A percentile compares a stretch with the other conserved stretches of the same genome.
These are phyloP conservation scores for Plasmodium knowlesi DNA, from an alignment of 169 alveolate species.

Conservation along the genomic window DNA sequence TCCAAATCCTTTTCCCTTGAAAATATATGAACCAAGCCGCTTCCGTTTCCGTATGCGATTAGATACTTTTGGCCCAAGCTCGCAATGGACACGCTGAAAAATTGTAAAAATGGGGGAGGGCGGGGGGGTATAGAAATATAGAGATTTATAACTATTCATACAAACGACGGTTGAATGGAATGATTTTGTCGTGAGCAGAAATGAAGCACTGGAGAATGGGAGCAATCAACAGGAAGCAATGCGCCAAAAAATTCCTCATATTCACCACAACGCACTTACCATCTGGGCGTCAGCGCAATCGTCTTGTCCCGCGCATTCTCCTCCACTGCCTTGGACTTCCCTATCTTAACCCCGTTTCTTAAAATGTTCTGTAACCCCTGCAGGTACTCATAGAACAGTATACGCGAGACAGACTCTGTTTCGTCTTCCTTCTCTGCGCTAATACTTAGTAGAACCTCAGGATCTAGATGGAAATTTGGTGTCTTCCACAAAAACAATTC, in stretches of 20 bases:
- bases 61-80: constrained; percentile 15
- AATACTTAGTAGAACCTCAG: constrained; percentile 29
- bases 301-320: background rate
- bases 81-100: constrained; percentile 56
- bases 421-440: constrained; percentile 14
- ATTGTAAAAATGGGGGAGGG: background rate
- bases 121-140: too few relatives aligned
- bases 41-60: constrained; percentile 45
- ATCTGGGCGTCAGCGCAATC: constrained; percentile 25
- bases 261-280: constrained; percentile 14
- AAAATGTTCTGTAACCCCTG: constrained; percentile 47
- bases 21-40: constrained; percentile 39
- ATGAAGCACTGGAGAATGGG: background rate
- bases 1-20: background rate
- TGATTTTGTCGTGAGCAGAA: background rate
- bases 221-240: background rate
- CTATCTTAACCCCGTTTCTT: constrained; percentile 19
- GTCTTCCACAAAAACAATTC: constrained; percentile 57
- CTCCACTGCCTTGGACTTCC: constrained; percentile 20
- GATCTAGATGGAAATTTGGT: constrained; percentile 18
- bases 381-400: constrained; percentile 49
- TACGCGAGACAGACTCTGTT: constrained; percentile 3
- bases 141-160: background rate
- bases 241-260: background rate
- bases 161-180: background rate